Conservation (phyloP, 352 stramenopile genomes). For the Poterioochromonas sp. region DNA sequence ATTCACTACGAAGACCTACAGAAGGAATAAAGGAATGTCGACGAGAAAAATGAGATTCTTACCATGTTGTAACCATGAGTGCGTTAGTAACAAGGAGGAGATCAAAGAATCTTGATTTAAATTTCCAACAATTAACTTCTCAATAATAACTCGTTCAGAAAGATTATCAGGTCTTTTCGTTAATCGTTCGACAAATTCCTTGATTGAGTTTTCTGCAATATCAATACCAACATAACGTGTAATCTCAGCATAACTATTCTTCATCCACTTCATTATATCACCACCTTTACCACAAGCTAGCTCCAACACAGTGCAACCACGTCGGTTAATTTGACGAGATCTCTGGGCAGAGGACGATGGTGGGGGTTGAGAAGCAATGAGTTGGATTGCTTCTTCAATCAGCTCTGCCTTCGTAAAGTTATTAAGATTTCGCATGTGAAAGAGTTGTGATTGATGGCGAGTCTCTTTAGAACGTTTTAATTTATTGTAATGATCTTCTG, state of each 20-base stretch:
- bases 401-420: conserved; percentile 93
- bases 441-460: conserved; percentile 76
- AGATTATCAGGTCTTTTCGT: no score
- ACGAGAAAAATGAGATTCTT: no score
- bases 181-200: conserved; percentile 65
- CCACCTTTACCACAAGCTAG: conserved; percentile 95
- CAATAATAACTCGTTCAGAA: no score
- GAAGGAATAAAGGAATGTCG: no score
- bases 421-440: conserved; percentile 94
- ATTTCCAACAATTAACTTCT: no score
- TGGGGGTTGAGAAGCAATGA: not conserved
- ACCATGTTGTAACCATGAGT: no score
- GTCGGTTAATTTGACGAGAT: not conserved
- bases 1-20: no score
- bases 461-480: not conserved
- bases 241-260: conserved; percentile 66
- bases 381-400: not conserved
- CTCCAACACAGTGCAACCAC: conserved; percentile 79
- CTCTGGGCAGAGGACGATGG: conserved; percentile 25
- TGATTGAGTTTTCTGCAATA: conserved; percentile 88
- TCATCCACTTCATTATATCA: conserved; percentile 91
- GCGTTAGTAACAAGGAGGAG: no score
- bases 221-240: conserved; percentile 91
- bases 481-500: not conserved
- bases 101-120: no score